A percentile compares a stretch with the other conserved stretches of the same genome.
Conservation (phyloP, 805 yeast genomes). For the Candida insectorum region DNA sequence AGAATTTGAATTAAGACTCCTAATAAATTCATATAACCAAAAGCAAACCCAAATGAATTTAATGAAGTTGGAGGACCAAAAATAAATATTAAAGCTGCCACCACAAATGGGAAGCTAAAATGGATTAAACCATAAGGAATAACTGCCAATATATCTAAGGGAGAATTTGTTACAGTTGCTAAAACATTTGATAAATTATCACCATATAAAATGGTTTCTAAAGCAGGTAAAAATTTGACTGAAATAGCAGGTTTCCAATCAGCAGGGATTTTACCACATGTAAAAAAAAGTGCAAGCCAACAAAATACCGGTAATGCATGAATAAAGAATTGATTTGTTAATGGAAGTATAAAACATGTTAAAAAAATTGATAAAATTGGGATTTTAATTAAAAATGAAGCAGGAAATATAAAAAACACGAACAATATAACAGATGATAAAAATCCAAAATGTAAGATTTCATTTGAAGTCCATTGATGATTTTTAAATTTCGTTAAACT, state of each 20-base stretch:
- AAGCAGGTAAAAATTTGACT: slow-evolving; percentile 84
- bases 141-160: slow-evolving; percentile 88
- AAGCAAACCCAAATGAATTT: slow-evolving; percentile 83
- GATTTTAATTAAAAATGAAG: slow-evolving; percentile 40
- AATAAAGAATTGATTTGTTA: slow-evolving; percentile 79
- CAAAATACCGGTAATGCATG: slow-evolving; percentile 79
- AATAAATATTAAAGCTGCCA: slow-evolving; percentile 70
- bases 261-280: slow-evolving; percentile 70
- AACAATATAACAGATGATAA: slow-evolving; percentile 50
- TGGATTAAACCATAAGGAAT: slow-evolving; percentile 91
- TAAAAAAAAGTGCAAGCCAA: slow-evolving; percentile 82
- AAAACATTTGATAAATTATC: slow-evolving; percentile 82
- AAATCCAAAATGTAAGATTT: slow-evolving; percentile 51
- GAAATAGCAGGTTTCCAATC: slow-evolving; percentile 81
- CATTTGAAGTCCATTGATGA: slow-evolving; percentile 44
- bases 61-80: slow-evolving; percentile 91
- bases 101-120: slow-evolving; percentile 85
- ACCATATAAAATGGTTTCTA: slow-evolving; percentile 89
- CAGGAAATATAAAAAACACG: slow-evolving; percentile 59
- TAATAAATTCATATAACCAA: slow-evolving; percentile 87
- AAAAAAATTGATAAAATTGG: slow-evolving; percentile 40
- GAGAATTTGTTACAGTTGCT: slow-evolving; percentile 63
- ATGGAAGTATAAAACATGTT: slow-evolving; percentile 59
- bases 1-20: slow-evolving; percentile 82
- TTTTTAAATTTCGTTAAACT: slow-evolving; percentile 40